Base-by-base conservation (phyloP, 257 asterid genomes). In the Solanum chmielewskii region DNA sequence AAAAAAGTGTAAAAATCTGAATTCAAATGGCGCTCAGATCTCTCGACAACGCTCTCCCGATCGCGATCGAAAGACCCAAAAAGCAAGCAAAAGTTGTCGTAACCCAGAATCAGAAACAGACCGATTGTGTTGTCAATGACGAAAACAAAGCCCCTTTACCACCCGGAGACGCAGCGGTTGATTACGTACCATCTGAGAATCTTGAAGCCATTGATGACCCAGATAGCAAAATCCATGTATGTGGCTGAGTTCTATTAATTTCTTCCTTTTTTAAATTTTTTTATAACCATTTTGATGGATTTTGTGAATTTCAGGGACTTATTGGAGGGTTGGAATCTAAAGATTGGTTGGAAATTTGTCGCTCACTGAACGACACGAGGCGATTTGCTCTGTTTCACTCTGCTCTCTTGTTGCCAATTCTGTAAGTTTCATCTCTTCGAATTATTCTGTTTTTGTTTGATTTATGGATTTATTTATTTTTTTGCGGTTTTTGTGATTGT, bases 311-410 rank as follows among this genome's bases (percentile, higher is more conserved):
- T 68, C 89, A 96, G 99, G 96, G 92, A 85, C 94, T 97, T 77
- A 91, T 91, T 90, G 98, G 93, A 87, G 98, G 98, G 59, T 75
- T 97, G 31, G 99, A 97, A 90, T 97, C 99, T 0, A 96, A 94
- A 89, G 99, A 96, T 90, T 97, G 99, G 99, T 73, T 96, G 92
- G 93, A 94, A 90, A 94, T 95, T 20, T 97, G 99, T 69, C 99
- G 93, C 88, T 97, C 99, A 13, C 87, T 97, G 16, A 97, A 96
- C 16, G 97, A 97, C 49, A 90, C 89, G 21, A 93, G 99, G 92
- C 93, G 96, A 9, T 93, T 94, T n/a, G 96, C 98, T 1, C 31
- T 96, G 20, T 90, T 90, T 89, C 99, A 97, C 91, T 91, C 98
- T 12, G 29, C 11, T 69, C 90, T 93, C 84, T 84, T 97, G 93